phyloP scores from a whole-genome alignment of 2,329 filamentous ascomycete species.

The Fusarium poae region DNA sequence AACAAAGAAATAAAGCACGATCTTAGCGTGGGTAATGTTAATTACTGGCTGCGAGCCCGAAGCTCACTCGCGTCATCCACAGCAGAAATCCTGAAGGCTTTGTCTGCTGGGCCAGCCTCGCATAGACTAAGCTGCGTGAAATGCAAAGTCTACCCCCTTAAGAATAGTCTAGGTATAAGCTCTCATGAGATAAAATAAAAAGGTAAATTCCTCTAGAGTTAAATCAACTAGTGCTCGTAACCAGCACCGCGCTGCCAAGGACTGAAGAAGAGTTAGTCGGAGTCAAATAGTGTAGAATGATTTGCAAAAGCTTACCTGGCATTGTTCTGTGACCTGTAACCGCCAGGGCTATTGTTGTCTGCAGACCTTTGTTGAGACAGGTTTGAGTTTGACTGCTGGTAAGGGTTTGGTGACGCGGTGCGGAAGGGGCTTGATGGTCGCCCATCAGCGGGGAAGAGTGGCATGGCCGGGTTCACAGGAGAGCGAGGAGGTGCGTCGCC shows the following conservation, averaged over 20 bases:
- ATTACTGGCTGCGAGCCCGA: constrained; percentile 16
- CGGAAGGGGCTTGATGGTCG: constrained; percentile 55
- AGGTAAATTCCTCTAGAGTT: constrained; percentile 23
- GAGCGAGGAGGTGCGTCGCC: constrained; percentile 52
- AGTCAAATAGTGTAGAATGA: background rate
- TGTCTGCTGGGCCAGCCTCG: constrained; percentile 14
- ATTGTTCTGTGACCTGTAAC: constrained; percentile 55
- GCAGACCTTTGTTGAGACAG: constrained; percentile 52
- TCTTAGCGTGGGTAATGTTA: constrained; percentile 26
- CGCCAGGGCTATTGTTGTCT: constrained; percentile 53
- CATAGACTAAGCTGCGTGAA: constrained; percentile 26
- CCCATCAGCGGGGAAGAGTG: constrained; percentile 57
- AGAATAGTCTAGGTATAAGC: constrained; percentile 31
- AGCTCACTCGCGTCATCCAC: constrained; percentile 18
- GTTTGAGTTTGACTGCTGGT: constrained; percentile 50
- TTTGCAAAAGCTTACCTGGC: constrained; percentile 52
- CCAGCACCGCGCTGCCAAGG: constrained; percentile 62
- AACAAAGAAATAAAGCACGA: constrained; percentile 30
- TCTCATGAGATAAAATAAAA: constrained; percentile 34
- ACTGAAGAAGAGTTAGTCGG: constrained; percentile 48
- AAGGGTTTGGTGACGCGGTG: constrained; percentile 54
- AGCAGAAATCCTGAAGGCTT: constrained; percentile 18
- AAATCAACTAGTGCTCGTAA: constrained; percentile 55
- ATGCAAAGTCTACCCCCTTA: constrained; percentile 30
- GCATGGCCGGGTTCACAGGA: constrained; percentile 59